These are phyloP conservation scores for Cudoniella acicularis DNA, from an alignment of 495 filamentous ascomycete species.

Conservation along the genomic window DNA sequence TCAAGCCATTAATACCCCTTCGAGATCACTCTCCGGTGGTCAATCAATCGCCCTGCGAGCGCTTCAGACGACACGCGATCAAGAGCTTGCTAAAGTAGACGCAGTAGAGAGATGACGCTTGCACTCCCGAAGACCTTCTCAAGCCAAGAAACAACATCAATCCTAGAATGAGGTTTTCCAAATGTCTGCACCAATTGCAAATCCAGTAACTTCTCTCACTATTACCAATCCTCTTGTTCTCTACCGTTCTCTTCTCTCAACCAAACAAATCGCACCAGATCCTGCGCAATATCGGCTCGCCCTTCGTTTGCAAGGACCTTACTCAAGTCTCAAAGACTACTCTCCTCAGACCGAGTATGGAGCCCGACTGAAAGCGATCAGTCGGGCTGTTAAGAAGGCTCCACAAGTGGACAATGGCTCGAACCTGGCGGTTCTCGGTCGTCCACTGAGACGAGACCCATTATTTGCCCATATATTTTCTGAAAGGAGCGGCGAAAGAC, in stretches of 20 bases:
- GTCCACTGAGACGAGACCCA: slow-evolving; percentile 47
- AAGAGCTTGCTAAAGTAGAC: too few species aligned
- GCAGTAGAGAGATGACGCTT: too few species aligned
- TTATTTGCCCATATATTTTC: slow-evolving; percentile 43
- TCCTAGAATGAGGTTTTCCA: slow-evolving; percentile 2
- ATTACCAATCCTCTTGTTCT: slow-evolving; percentile 72
- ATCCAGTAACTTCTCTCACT: slow-evolving; percentile 39
- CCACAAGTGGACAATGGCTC: slow-evolving; percentile 15
- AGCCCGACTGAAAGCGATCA: slow-evolving; percentile 46
- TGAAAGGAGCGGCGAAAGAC: slow-evolving; percentile 37
- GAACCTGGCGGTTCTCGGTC: slow-evolving; percentile 37
- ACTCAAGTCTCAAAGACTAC: slow-evolving; percentile 62
- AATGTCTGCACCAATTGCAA: slow-evolving; percentile 30
- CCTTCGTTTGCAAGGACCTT: slow-evolving; percentile 65
- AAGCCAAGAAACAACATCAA: not conserved
- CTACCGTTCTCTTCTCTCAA: slow-evolving; percentile 59
- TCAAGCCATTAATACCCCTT: too few species aligned
- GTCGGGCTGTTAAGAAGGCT: slow-evolving; percentile 13
- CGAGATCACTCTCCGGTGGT: too few species aligned
- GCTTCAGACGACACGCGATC: too few species aligned
- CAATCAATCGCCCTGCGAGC: too few species aligned
- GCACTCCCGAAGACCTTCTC: not conserved
- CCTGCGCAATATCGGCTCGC: slow-evolving; percentile 64
- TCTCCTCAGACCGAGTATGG: slow-evolving; percentile 59
- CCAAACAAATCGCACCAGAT: slow-evolving; percentile 56